Conservation (phyloP, 2,329 filamentous ascomycete species). For the Phialemoniopsis sp. region DNA sequence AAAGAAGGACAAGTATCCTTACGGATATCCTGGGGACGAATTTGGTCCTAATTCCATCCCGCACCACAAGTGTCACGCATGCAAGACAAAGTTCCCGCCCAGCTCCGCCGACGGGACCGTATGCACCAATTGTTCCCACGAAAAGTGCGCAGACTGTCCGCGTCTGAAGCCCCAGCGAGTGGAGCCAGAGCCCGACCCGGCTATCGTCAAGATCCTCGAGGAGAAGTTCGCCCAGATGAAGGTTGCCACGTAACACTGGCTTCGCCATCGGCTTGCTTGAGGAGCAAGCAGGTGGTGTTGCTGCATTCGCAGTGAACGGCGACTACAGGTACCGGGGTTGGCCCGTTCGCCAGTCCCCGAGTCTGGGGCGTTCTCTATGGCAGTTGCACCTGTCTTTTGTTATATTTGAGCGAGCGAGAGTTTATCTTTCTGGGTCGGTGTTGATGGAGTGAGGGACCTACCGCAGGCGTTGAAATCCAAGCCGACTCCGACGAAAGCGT, state of each 20-base stretch:
- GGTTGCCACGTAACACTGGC: slow-evolving; percentile 11
- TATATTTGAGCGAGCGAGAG: too few species aligned
- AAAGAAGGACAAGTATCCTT: slow-evolving; percentile 65
- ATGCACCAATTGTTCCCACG: slow-evolving; percentile 58
- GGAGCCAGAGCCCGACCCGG: slow-evolving; percentile 58
- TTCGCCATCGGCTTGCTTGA: too few species aligned
- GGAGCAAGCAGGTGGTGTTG: too few species aligned
- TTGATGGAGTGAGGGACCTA: too few species aligned
- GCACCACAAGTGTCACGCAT: slow-evolving; percentile 58
- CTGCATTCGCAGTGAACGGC: too few species aligned
- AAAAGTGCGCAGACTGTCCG: slow-evolving; percentile 55
- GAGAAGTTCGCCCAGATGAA: slow-evolving; percentile 45
- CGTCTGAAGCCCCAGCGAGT: slow-evolving; percentile 56
- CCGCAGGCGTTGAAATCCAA: too few species aligned
- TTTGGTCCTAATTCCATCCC: slow-evolving; percentile 47
- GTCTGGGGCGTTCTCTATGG: too few species aligned
- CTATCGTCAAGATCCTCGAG: slow-evolving; percentile 53
- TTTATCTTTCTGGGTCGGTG: too few species aligned
- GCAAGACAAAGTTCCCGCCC: slow-evolving; percentile 52
- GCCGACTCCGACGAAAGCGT: too few species aligned
- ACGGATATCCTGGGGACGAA: slow-evolving; percentile 65
- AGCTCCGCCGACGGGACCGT: slow-evolving; percentile 44
- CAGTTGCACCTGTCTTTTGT: too few species aligned
- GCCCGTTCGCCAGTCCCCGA: too few species aligned
- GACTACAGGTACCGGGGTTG: too few species aligned